Base-by-base conservation (phyloP, 257 asterid genomes). In the Nicotiana tabacum region DNA sequence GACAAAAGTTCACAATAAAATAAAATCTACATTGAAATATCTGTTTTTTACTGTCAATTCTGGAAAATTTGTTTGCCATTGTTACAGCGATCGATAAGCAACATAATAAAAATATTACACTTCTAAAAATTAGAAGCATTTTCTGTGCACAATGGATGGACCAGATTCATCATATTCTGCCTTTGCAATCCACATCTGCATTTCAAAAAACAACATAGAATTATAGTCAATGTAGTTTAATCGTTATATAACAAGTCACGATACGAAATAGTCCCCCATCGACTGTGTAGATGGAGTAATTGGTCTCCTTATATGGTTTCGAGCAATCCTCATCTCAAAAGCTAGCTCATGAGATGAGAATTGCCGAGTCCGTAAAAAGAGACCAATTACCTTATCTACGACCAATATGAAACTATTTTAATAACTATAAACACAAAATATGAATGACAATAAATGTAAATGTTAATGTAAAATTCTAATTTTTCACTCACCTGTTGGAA, bases 141-240 rank as follows among this genome's bases (percentile, higher is more conserved):
- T 85, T 68, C 85, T 85, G 78, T 85, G 88, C 76, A 85, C 88
- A 78, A 85, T 85, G 82, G 86, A 85, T 37, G 86, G 85, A 35
- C 87, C 87, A 82, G 85, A 83, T 78, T 85, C 88, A 21, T 85
- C 88, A 1, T 85, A 82, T 24, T 82, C 88, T n/a, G 85, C 77
- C 74, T 85, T 85, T 17, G 87, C 85, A 64, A 82, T 85, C 88
- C 88, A 85, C 88, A 85, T 82, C 88, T 82, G 77, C 57, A 69
- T 69, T 37, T 69, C 10, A 37, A 18, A 37, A 53, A 68, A 37
- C 53, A 18, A 68, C 77, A 68, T 37, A 18, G 12, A 37, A 9
- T 67, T 67, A 43, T 43, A 43, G 51, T 43, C 48, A 7, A 0
- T 39, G 0, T 39, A 39, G 48, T 39, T 39, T 43, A 43, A 43